phyloP scores from a whole-genome alignment of 257 asterid genomes.

The Jaltomata sinuosa region DNA sequence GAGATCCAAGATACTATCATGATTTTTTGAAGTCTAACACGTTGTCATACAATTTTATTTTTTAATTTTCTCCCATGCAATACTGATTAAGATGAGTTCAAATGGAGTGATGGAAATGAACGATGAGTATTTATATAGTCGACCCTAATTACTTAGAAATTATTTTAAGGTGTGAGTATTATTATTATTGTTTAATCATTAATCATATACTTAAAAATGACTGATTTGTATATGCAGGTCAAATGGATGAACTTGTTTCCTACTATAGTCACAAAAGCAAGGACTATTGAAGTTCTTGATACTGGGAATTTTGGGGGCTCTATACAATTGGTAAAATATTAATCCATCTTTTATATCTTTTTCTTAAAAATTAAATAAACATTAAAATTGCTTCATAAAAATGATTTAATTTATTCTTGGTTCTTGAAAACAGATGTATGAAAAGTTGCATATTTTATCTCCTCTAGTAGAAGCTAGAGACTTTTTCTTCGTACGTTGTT shows the following conservation, averaged over 20 bases:
- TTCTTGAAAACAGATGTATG: conserved; percentile 43
- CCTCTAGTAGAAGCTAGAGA: conserved; percentile 77
- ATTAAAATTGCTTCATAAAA: neutral
- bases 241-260: conserved; percentile 62
- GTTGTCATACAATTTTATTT: neutral
- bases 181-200: neutral
- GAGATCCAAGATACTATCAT: neutral
- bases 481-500: conserved; percentile 45
- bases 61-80: neutral
- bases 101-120: neutral
- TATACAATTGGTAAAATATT: conserved; percentile 10
- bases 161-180: neutral
- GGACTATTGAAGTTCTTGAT: conserved; percentile 37
- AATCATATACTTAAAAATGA: neutral
- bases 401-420: neutral
- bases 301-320: conserved; percentile 34
- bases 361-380: neutral
- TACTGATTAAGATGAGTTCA: neutral
- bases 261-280: conserved; percentile 41
- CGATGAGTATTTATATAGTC: neutral
- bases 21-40: neutral
- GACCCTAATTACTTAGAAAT: neutral
- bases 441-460: conserved; percentile 50
- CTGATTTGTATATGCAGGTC: conserved; percentile 22
- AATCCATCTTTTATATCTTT: neutral